phyloP scores from a whole-genome alignment of 2,329 filamentous ascomycete species.

The Aspergillus novoparasiticus region DNA sequence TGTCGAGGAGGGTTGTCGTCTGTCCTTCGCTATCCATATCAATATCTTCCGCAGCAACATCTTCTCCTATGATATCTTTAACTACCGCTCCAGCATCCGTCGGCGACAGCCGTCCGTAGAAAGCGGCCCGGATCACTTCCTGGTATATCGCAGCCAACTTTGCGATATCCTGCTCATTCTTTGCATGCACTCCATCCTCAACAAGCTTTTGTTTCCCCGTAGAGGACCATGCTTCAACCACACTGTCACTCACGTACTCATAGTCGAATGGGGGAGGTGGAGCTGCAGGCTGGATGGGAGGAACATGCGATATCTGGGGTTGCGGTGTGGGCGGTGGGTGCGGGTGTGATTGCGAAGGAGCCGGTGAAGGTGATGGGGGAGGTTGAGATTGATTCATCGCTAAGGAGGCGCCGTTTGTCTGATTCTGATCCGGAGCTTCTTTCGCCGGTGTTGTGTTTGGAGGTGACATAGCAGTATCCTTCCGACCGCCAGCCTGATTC shows the following conservation, averaged over 20 bases:
- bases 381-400: slow-evolving; percentile 19
- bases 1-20: slow-evolving; percentile 53
- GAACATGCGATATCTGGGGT: slow-evolving; percentile 15
- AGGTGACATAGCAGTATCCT: slow-evolving; percentile 36
- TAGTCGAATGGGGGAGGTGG: slow-evolving; percentile 64
- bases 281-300: slow-evolving; percentile 19
- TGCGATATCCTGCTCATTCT: slow-evolving; percentile 67
- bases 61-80: slow-evolving; percentile 70
- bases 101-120: slow-evolving; percentile 69
- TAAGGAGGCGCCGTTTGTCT: slow-evolving; percentile 30
- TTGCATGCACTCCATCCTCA: slow-evolving; percentile 64
- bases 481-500: slow-evolving; percentile 34
- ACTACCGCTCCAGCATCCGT: slow-evolving; percentile 71
- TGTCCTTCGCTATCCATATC: slow-evolving; percentile 50
- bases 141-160: slow-evolving; percentile 75
- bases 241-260: slow-evolving; percentile 71
- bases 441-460: slow-evolving; percentile 30
- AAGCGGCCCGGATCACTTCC: slow-evolving; percentile 76
- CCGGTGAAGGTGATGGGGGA: slow-evolving; percentile 25
- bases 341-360: slow-evolving; percentile 20
- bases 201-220: slow-evolving; percentile 69
- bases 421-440: slow-evolving; percentile 31
- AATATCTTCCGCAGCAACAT: slow-evolving; percentile 52
- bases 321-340: slow-evolving; percentile 16
- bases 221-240: slow-evolving; percentile 67